A percentile compares a stretch with the other conserved stretches of the same genome.
phyloP scores from a whole-genome alignment of 306 rosid species.

The Inga leiocalycina region DNA sequence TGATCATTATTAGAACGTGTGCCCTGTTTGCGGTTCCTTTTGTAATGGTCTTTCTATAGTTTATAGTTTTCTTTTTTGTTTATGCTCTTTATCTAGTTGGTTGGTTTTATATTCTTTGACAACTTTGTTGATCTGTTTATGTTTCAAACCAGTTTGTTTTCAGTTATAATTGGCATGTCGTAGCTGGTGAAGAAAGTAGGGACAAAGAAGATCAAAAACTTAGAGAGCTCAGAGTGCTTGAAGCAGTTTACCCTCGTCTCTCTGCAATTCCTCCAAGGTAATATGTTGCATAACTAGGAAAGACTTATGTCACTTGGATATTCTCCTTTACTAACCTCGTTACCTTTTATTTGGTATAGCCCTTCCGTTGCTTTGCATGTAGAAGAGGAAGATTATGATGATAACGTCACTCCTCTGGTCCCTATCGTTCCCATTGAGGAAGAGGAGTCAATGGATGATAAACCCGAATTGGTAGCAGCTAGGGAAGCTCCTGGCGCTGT shows the following conservation, averaged over 20 bases:
- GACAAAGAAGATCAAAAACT: slow-evolving; percentile 55
- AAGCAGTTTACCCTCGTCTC: slow-evolving; percentile 71
- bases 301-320: not conserved
- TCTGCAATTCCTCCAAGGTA: slow-evolving; percentile 81
- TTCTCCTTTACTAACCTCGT: slow-evolving; percentile 20
- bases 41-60: not conserved
- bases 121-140: slow-evolving; percentile 6
- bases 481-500: slow-evolving; percentile 24
- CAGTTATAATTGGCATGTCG: slow-evolving; percentile 57
- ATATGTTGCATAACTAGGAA: slow-evolving; percentile 9
- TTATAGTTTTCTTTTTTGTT: not conserved
- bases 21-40: not conserved
- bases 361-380: slow-evolving; percentile 54
- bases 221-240: slow-evolving; percentile 68
- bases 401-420: slow-evolving; percentile 54
- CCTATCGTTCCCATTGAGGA: slow-evolving; percentile 75
- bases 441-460: slow-evolving; percentile 40
- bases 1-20: not conserved
- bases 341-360: slow-evolving; percentile 41
- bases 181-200: slow-evolving; percentile 71
- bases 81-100: not conserved
- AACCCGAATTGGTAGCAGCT: slow-evolving; percentile 23
- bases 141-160: slow-evolving; percentile 52
- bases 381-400: slow-evolving; percentile 53
- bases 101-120: slow-evolving; percentile 15